A percentile compares a stretch with the other conserved stretches of the same genome.
phyloP scores from a whole-genome alignment of 257 asterid species.

The Nicotiana knightiana region DNA sequence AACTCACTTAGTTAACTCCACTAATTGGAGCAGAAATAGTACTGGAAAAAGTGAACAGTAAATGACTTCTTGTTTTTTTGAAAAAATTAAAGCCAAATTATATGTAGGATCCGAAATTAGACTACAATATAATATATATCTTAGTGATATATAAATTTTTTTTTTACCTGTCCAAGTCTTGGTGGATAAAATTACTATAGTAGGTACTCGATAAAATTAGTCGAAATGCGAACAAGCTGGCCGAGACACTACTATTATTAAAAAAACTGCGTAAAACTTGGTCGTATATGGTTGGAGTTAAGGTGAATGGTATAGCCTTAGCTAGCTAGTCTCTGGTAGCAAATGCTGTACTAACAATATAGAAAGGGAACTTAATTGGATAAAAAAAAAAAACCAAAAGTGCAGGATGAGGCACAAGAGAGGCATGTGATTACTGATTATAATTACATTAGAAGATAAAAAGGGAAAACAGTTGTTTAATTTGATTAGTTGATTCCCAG shows the following conservation, averaged over 20 bases:
- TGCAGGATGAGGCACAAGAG: constrained; percentile 13
- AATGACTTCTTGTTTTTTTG: too few species aligned
- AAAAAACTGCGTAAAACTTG: too few species aligned
- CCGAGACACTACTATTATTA: too few species aligned
- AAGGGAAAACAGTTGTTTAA: background rate
- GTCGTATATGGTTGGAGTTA: background rate
- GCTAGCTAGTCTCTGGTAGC: background rate
- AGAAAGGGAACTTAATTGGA: background rate
- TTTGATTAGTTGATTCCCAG: constrained; percentile 1
- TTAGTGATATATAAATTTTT: background rate
- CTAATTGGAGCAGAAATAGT: too few species aligned
- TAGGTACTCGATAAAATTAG: too few species aligned
- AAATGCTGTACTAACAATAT: background rate
- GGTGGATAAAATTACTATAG: too few species aligned
- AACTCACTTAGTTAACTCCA: too few species aligned
- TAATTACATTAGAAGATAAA: background rate
- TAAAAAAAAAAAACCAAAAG: background rate
- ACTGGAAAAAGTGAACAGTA: too few species aligned
- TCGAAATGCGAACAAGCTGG: too few species aligned
- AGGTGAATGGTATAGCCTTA: background rate
- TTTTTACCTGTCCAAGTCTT: too few species aligned
- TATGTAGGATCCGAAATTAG: too few species aligned
- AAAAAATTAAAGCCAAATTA: too few species aligned
- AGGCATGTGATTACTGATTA: constrained; percentile 54
- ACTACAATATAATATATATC: background rate